Conservation (phyloP, 352 stramenopile species). For the Phytophthora cactorum region DNA sequence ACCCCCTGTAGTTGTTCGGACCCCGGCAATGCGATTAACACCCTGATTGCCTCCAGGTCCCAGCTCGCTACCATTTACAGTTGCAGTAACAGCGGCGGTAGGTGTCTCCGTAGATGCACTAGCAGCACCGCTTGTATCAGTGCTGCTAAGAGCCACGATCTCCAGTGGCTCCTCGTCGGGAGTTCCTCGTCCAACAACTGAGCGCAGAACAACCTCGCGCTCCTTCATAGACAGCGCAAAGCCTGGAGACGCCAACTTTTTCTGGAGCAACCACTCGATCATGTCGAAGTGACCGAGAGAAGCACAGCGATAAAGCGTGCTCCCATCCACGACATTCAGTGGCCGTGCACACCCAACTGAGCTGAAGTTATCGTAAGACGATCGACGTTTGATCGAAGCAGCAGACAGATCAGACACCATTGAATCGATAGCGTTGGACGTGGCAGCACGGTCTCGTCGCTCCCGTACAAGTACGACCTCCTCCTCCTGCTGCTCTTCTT, state of each 20-base stretch:
- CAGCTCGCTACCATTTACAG: conserved; percentile 15
- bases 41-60: background rate
- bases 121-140: background rate
- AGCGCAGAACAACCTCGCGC: conserved; percentile 34
- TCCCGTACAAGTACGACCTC: conserved; percentile 12
- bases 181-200: conserved; percentile 24
- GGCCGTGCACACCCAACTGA: conserved; percentile 14
- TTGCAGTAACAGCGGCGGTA: conserved; percentile 19
- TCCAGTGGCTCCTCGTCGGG: conserved; percentile 25
- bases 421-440: conserved; percentile 24
- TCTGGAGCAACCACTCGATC: conserved; percentile 42
- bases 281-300: conserved; percentile 26
- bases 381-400: conserved; percentile 22
- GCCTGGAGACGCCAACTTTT: conserved; percentile 11
- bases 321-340: conserved; percentile 31
- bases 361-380: conserved; percentile 25
- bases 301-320: conserved; percentile 34
- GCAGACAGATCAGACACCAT: conserved; percentile 14
- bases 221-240: conserved; percentile 37
- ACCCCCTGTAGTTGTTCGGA: conserved; percentile 2
- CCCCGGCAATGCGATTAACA: conserved; percentile 11
- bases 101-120: background rate
- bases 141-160: background rate
- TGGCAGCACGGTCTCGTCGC: conserved; percentile 23
- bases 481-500: conserved; percentile 7